phyloP scores from a whole-genome alignment of 1,284 basidiomycete species.

The Cutaneotrichosporon sp. region DNA sequence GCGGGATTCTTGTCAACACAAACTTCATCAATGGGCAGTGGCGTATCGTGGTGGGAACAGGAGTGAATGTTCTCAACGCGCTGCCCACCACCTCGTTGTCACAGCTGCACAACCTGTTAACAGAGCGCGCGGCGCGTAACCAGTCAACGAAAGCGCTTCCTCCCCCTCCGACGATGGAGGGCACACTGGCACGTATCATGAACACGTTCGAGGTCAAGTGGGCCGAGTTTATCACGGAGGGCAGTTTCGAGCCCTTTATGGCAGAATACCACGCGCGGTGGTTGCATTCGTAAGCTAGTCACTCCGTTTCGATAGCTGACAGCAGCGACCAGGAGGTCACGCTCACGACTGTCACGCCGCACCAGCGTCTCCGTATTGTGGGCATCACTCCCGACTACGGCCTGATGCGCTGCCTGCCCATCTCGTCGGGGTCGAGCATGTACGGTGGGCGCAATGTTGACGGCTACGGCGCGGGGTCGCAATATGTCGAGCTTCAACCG shows the following conservation, averaged over 20 bases:
- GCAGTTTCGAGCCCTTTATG: constrained; percentile 72
- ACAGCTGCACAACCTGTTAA: constrained; percentile 55
- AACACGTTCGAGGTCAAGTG: constrained; percentile 75
- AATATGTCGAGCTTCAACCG: constrained; percentile 67
- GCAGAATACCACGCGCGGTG: constrained; percentile 71
- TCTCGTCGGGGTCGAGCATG: constrained; percentile 48
- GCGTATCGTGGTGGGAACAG: constrained; percentile 76
- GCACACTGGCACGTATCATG: constrained; percentile 69
- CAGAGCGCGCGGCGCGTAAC: constrained; percentile 17
- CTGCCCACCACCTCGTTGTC: constrained; percentile 77
- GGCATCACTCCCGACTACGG: constrained; percentile 86
- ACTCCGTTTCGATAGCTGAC: too few relatives aligned
- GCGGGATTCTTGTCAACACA: constrained; percentile 87
- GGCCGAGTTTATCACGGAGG: constrained; percentile 60
- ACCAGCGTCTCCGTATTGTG: constrained; percentile 66
- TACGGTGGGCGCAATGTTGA: constrained; percentile 37
- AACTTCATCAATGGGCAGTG: constrained; percentile 68
- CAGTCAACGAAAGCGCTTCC: constrained; percentile 29
- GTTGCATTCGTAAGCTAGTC: constrained; percentile 89
- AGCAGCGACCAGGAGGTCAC: constrained; percentile 76
- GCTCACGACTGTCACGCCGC: constrained; percentile 68
- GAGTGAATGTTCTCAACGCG: constrained; percentile 79
- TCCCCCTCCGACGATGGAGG: constrained; percentile 62
- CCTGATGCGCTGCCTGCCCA: constrained; percentile 71
- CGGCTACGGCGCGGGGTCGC: constrained; percentile 10